Evolutionary conservation across 208 protist species (phyloP).

Genomic region (Naegleria lovaniensis): DNA sequence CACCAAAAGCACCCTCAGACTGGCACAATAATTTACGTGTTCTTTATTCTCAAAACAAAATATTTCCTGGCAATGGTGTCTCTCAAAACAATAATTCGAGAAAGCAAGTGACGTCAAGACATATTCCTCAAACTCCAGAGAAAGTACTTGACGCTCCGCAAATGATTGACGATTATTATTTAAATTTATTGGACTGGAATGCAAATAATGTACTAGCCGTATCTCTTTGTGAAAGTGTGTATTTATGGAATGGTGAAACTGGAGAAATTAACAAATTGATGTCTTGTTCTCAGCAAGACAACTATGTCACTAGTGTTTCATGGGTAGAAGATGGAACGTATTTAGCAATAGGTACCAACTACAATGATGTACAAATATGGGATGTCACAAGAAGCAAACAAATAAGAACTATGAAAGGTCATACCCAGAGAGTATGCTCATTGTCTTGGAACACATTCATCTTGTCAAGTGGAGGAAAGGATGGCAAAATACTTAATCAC

Average conservation of each 20-base stretch:
- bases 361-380: slow-evolving; percentile 70
- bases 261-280: slow-evolving; percentile 79
- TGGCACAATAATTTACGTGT: slow-evolving; percentile 56
- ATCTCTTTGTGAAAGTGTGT: slow-evolving; percentile 86
- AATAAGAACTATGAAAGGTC: slow-evolving; percentile 58
- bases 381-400: slow-evolving; percentile 27
- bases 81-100: background rate
- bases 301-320: slow-evolving; percentile 76
- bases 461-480: slow-evolving; percentile 55
- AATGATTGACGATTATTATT: slow-evolving; percentile 97
- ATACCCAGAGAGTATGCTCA: slow-evolving; percentile 55
- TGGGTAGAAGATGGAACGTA: slow-evolving; percentile 80
- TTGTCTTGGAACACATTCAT: slow-evolving; percentile 68
- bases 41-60: slow-evolving; percentile 61
- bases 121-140: slow-evolving; percentile 83
- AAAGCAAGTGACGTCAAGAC: slow-evolving; percentile 28
- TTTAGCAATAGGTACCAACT: slow-evolving; percentile 73
- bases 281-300: slow-evolving; percentile 45
- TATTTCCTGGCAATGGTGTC: slow-evolving; percentile 16
- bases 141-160: slow-evolving; percentile 95
- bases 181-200: slow-evolving; percentile 97
- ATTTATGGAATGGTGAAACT: slow-evolving; percentile 94
- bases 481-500: slow-evolving; percentile 67
- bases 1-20: slow-evolving; percentile 47
- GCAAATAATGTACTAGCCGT: slow-evolving; percentile 80